phyloP scores from a whole-genome alignment of 441 rosid genomes.

The Pelargonium australe region DNA sequence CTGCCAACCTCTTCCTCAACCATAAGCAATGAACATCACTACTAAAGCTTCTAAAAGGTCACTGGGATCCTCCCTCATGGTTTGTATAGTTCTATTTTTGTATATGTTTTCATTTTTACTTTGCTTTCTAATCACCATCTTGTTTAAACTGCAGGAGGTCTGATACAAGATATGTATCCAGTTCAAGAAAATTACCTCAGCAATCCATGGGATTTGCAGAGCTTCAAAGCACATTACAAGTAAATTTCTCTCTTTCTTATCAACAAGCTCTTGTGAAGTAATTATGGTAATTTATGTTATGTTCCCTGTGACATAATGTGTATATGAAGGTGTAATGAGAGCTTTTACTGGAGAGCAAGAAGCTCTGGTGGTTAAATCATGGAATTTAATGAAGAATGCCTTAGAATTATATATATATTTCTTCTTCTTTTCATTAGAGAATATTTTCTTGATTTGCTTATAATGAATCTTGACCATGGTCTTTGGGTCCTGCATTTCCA shows the following conservation, averaged over 20 bases:
- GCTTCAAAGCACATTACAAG: constrained; percentile 22
- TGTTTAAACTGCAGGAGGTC: too few species aligned
- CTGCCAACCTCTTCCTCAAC: too few species aligned
- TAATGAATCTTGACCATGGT: background rate
- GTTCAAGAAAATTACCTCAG: constrained; percentile 19
- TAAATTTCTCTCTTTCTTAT: constrained; percentile 14
- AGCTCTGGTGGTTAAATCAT: constrained; percentile 46
- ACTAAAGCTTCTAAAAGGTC: too few species aligned
- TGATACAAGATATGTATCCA: background rate
- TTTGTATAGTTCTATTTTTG: too few species aligned
- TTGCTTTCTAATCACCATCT: too few species aligned
- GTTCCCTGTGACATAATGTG: background rate
- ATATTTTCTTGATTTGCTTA: too few species aligned
- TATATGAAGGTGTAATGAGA: constrained; percentile 18
- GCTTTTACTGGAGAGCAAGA: constrained; percentile 47
- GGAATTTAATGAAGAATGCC: constrained; percentile 44
- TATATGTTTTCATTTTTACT: too few species aligned
- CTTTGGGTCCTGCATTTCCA: background rate
- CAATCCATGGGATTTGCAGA: constrained; percentile 23
- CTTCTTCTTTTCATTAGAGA: too few species aligned
- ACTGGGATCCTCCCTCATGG: too few species aligned
- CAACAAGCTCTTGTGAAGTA: background rate
- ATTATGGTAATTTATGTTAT: background rate
- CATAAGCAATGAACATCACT: too few species aligned
- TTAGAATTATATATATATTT: constrained; percentile 24